phyloP scores from a whole-genome alignment of 1,284 basidiomycete genomes.

The Papiliotrema flavescens region DNA sequence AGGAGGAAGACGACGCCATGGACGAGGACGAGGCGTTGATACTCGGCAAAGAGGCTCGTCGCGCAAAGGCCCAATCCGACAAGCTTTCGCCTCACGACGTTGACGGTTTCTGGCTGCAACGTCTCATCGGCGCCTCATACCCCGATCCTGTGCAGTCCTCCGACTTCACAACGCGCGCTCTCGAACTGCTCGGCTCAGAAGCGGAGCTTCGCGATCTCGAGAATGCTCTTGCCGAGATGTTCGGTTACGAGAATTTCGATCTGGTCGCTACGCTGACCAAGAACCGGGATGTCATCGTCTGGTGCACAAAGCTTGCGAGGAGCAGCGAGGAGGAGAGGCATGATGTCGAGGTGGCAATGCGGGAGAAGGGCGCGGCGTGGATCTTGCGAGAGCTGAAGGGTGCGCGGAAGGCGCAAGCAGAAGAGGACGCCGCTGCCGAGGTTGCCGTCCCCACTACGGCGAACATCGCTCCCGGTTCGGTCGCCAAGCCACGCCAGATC shows the following conservation, averaged over 20 bases:
- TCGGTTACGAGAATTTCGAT: slow-evolving; percentile 88
- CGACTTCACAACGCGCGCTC: slow-evolving; percentile 81
- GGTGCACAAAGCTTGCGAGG: slow-evolving; percentile 95
- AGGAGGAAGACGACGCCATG: slow-evolving; percentile 53
- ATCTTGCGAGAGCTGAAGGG: slow-evolving; percentile 84
- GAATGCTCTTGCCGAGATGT: slow-evolving; percentile 95
- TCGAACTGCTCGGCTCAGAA: slow-evolving; percentile 85
- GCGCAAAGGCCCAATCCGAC: slow-evolving; percentile 52
- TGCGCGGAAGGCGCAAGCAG: slow-evolving; percentile 58
- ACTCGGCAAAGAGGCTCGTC: slow-evolving; percentile 55
- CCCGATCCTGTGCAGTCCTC: slow-evolving; percentile 91
- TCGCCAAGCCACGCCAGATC: slow-evolving; percentile 76
- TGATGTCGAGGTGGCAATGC: slow-evolving; percentile 96
- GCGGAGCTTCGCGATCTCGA: slow-evolving; percentile 89
- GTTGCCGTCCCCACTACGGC: slow-evolving; percentile 72
- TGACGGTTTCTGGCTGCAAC: slow-evolving; percentile 98
- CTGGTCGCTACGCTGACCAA: slow-evolving; percentile 88
- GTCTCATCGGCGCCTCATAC: slow-evolving; percentile 84
- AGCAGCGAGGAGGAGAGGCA: slow-evolving; percentile 85
- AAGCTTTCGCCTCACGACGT: slow-evolving; percentile 85
- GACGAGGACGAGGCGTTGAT: slow-evolving; percentile 56
- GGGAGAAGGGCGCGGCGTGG: slow-evolving; percentile 95
- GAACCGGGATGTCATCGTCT: slow-evolving; percentile 93
- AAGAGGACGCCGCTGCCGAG: slow-evolving; percentile 45
- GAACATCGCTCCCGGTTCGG: slow-evolving; percentile 82